Percentiles rank a stretch among this genome's conserved stretches.
phyloP scores from a whole-genome alignment of 2,329 filamentous ascomycete species.

The Trichophyton equinum region DNA sequence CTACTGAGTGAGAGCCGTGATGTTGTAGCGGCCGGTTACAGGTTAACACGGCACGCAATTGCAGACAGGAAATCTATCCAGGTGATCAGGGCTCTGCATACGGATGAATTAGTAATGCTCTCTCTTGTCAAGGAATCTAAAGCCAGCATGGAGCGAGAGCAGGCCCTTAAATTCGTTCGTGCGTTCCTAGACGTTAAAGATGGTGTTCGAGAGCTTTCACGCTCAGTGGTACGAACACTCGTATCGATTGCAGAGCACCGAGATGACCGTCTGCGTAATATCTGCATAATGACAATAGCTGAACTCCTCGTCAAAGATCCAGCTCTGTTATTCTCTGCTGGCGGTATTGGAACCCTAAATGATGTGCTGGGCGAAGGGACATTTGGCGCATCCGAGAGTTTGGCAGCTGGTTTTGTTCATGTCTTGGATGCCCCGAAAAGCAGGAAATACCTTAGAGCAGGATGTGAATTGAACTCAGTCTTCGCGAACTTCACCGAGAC shows the following conservation, averaged over 20 bases:
- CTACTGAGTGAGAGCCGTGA: conserved; percentile 90
- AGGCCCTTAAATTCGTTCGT: conserved; percentile 90
- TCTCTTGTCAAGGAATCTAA: conserved; percentile 93
- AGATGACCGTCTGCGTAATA: conserved; percentile 74
- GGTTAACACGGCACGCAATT: conserved; percentile 86
- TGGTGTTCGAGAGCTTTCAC: conserved; percentile 74
- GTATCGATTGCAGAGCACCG: conserved; percentile 79
- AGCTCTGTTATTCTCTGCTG: conserved; percentile 63
- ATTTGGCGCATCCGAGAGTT: conserved; percentile 82
- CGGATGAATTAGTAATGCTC: conserved; percentile 80
- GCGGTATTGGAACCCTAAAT: conserved; percentile 76
- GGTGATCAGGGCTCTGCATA: conserved; percentile 77
- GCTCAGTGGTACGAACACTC: conserved; percentile 75
- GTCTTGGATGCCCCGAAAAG: conserved; percentile 73
- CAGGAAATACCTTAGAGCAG: conserved; percentile 70
- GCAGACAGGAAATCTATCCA: conserved; percentile 81
- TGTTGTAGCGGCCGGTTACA: conserved; percentile 86
- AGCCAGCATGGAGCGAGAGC: conserved; percentile 91
- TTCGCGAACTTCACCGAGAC: conserved; percentile 92
- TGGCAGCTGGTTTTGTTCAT: conserved; percentile 78
- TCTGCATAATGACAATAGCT: conserved; percentile 83
- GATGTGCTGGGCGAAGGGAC: conserved; percentile 81
- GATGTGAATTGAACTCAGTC: conserved; percentile 76
- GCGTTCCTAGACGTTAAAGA: conserved; percentile 93
- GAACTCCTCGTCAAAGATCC: conserved; percentile 86